Evolutionary conservation across 2,329 filamentous ascomycete genomes (phyloP).

Genomic region (Herpotrichia juniperi): DNA sequence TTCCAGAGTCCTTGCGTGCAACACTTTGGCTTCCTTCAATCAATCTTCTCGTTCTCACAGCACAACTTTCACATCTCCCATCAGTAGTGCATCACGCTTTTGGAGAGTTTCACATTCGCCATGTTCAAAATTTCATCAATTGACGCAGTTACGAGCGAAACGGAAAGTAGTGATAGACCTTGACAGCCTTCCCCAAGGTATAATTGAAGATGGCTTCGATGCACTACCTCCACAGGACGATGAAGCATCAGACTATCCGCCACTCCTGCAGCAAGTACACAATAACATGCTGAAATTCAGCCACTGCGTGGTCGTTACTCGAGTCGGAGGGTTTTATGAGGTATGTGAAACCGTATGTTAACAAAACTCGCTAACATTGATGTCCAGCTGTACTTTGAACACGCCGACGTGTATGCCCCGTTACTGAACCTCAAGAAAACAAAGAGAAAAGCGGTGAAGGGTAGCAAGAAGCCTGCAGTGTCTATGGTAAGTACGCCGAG

Average conservation of each 20-base stretch:
- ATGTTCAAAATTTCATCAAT: conserved; percentile 18
- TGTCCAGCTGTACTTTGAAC: conserved; percentile 81
- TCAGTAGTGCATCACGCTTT: conserved; percentile 29
- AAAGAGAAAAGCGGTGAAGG: conserved; percentile 68
- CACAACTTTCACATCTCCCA: conserved; percentile 6
- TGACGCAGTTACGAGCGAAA: conserved; percentile 46
- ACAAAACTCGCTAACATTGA: conserved; percentile 14
- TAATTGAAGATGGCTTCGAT: conserved; percentile 52
- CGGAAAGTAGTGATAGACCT: conserved; percentile 41
- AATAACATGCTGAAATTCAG: conserved; percentile 90
- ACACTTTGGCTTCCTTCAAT: background rate
- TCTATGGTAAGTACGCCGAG: conserved; percentile 70
- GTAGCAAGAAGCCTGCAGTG: conserved; percentile 66
- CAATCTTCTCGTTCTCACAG: background rate
- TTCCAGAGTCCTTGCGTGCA: background rate
- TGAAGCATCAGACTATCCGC: conserved; percentile 71
- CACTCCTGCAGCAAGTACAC: conserved; percentile 84
- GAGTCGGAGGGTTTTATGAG: conserved; percentile 96
- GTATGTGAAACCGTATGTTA: conserved; percentile 37
- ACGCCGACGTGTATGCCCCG: conserved; percentile 87
- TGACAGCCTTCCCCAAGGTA: conserved; percentile 62
- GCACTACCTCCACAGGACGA: conserved; percentile 50
- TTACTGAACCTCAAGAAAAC: conserved; percentile 87
- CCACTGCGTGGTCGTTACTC: conserved; percentile 88
- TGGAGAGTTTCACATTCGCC: conserved; percentile 36